Base-by-base conservation (phyloP, 2,329 filamentous ascomycete genomes). In the Colletotrichum endophyticum region DNA sequence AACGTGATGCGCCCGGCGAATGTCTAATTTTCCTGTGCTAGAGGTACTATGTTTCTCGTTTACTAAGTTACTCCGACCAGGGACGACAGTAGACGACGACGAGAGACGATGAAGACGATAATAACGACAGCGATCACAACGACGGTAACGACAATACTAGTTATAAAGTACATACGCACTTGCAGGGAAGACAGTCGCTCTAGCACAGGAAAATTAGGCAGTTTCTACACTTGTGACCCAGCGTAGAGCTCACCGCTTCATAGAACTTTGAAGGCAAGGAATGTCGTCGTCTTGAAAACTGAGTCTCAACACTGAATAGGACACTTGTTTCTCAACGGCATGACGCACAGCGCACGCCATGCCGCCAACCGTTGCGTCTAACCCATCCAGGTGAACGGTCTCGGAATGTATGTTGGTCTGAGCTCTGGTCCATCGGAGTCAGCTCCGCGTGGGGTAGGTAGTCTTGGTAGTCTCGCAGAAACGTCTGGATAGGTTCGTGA, bases 251-350 rank as follows among this genome's bases (percentile, higher is more conserved):
- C 53, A 57, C 53, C 53, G 53, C 53, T 16, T 57, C 12, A 15
- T 27, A 25, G 1, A 44, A n/a, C 19, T 44, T n/a, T 44, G 16
- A 44, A 44, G 16, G 39, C 39, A n/a, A 44, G 39, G 19, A n/a
- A 3, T n/a, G 39, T 12, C 19, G 1, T 44, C 39, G 19, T 44
- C 39, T 44, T 27, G 53, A 15, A 2, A 12, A 27, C 53, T 4
- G 3, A 16, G 53, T 28, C 53, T 57, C 25, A n/a, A 8, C 16
- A 32, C 19, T 25, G n/a, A 12, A 25, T 7, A 6, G n/a, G 12
- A 44, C 19, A 11, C 13, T 9, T 27, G 67, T 71, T 63, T 72
- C 61, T 72, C 72, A 72, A 44, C 68, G 12, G 19, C 39, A 72
- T 75, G 34, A 36, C 25, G 49, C 34, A 25, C 15, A 66, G 11